Percentiles rank a stretch among this genome's conserved stretches.
These are phyloP conservation scores for Wickerhamiella shivajii DNA, from an alignment of 805 yeast genomes.

Conservation along the genomic window DNA sequence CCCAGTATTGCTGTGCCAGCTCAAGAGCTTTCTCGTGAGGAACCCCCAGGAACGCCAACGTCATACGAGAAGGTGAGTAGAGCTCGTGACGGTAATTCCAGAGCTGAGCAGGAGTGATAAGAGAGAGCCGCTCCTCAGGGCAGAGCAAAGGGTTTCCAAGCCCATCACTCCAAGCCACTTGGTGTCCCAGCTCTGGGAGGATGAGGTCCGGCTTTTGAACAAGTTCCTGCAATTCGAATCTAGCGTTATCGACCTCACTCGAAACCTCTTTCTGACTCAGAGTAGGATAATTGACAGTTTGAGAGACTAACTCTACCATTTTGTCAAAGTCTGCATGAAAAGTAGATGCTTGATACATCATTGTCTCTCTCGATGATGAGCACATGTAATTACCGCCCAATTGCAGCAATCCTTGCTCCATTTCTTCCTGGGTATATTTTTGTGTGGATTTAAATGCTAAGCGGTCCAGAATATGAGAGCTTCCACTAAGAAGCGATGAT, in stretches of 20 bases:
- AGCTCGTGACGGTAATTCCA: constrained; percentile 46
- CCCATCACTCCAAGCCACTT: constrained; percentile 64
- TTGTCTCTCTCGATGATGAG: constrained; percentile 78
- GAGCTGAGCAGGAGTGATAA: constrained; percentile 39
- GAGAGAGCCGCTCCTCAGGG: constrained; percentile 51
- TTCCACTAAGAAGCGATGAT: constrained; percentile 43
- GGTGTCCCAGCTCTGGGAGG: constrained; percentile 81
- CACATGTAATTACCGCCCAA: constrained; percentile 93
- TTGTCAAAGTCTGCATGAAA: constrained; percentile 71
- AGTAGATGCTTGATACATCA: constrained; percentile 89
- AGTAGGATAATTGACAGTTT: constrained; percentile 61
- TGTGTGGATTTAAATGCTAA: constrained; percentile 43
- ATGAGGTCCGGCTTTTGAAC: constrained; percentile 70
- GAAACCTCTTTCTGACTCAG: constrained; percentile 54
- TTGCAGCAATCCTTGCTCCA: constrained; percentile 60
- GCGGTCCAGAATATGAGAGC: constrained; percentile 73
- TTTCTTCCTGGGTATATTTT: constrained; percentile 37
- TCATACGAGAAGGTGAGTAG: constrained; percentile 67
- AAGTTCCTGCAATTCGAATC: constrained; percentile 72
- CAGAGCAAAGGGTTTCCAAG: constrained; percentile 79
- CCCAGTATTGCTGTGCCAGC: constrained; percentile 47
- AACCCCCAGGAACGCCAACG: constrained; percentile 80
- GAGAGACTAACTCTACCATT: constrained; percentile 63
- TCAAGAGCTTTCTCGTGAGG: constrained; percentile 52
- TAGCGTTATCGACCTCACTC: constrained; percentile 59